These are phyloP conservation scores for Amphirosellinia nigrospora DNA, from an alignment of 495 filamentous ascomycete species.

Conservation along the genomic window DNA sequence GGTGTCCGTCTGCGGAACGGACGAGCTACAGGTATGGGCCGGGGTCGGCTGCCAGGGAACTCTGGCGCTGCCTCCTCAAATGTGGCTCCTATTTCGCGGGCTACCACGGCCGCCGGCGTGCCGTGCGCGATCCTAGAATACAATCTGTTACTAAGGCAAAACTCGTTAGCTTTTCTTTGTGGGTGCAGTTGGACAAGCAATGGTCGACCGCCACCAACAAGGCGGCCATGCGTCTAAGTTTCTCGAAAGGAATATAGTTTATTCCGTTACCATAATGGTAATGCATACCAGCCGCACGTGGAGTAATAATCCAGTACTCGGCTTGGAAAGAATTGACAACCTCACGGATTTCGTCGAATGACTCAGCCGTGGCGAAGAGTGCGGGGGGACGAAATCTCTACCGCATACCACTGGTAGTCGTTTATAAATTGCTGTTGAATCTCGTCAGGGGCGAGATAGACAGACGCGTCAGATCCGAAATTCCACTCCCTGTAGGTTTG, in stretches of 20 bases:
- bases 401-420: constrained; percentile 18
- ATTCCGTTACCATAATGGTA: constrained; percentile 31
- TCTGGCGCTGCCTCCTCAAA: constrained; percentile 2
- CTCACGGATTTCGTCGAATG: constrained; percentile 25
- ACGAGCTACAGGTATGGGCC: background rate
- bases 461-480: background rate
- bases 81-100: background rate
- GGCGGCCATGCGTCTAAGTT: constrained; percentile 24
- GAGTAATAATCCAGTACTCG: constrained; percentile 16
- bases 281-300: constrained; percentile 22
- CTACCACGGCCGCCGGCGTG: background rate
- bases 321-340: constrained; percentile 26
- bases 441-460: background rate
- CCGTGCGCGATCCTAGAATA: constrained; percentile 19
- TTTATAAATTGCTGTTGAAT: background rate
- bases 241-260: constrained; percentile 6
- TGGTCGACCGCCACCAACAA: constrained; percentile 29
- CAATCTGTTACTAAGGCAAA: constrained; percentile 19
- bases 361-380: constrained; percentile 24
- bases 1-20: background rate
- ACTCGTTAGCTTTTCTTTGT: constrained; percentile 14
- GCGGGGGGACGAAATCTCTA: constrained; percentile 31
- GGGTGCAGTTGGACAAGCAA: constrained; percentile 32
- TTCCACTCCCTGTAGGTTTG: background rate
- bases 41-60: background rate